Conservation (phyloP, 2,329 filamentous ascomycete genomes). For the Beauveria pseudobassiana region DNA sequence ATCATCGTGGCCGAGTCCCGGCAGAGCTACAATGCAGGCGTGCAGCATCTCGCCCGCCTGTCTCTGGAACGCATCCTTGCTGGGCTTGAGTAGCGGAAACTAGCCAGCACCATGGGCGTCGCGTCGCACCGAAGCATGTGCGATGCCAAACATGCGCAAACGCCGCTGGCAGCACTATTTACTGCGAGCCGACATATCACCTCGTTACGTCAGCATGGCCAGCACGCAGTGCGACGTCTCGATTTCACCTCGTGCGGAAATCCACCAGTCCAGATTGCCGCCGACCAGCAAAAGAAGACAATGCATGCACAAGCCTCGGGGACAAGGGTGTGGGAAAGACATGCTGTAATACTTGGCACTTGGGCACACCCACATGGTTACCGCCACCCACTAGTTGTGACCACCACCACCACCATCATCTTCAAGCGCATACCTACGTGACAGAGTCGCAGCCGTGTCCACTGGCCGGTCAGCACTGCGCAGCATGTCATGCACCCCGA, state of each 20-base stretch:
- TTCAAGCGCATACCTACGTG: neutral
- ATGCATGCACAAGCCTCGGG: neutral
- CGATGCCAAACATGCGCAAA: neutral
- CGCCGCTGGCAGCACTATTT: neutral
- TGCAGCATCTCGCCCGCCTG: neutral
- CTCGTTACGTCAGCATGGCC: neutral
- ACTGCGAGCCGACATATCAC: neutral
- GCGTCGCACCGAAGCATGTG: neutral
- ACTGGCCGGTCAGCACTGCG: neutral
- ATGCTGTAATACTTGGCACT: neutral
- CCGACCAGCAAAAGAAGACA: neutral
- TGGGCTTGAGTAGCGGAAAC: neutral
- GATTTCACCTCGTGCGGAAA: neutral
- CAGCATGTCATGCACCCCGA: constrained; percentile 1
- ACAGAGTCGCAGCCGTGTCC: neutral
- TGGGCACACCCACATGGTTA: neutral
- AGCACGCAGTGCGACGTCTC: neutral
- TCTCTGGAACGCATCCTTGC: neutral
- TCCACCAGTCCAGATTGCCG: neutral
- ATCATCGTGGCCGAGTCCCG: neutral
- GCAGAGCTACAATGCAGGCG: neutral
- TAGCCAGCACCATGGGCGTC: neutral
- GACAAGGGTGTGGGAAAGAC: neutral
- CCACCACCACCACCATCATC: neutral
- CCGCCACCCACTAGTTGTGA: neutral